Evolutionary conservation across 441 rosid species (phyloP).

Genomic region (Euphorbia celastroides): DNA sequence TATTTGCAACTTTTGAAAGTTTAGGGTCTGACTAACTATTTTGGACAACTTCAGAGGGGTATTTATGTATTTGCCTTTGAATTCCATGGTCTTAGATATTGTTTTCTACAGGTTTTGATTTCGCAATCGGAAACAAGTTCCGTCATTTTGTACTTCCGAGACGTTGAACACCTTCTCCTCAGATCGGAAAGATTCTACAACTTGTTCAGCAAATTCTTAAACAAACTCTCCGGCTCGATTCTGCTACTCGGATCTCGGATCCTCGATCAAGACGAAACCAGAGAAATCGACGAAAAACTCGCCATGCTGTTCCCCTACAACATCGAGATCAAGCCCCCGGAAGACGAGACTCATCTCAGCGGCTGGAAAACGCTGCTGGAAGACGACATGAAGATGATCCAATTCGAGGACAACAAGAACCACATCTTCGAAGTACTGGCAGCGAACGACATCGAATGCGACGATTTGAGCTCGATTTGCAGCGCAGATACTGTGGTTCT

Average conservation of each 20-base stretch:
- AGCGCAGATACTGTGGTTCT: constrained; percentile 69
- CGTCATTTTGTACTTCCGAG: constrained; percentile 71
- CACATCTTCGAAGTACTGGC: constrained; percentile 90
- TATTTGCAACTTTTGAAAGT: no score
- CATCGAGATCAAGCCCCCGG: constrained; percentile 74
- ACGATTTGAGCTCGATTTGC: constrained; percentile 75
- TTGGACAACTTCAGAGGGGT: no score
- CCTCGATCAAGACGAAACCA: constrained; percentile 49
- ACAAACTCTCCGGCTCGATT: constrained; percentile 66
- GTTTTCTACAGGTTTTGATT: constrained; percentile 77
- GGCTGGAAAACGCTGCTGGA: constrained; percentile 86
- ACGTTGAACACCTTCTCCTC: constrained; percentile 66
- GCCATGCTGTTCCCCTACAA: constrained; percentile 65
- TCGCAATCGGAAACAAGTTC: constrained; percentile 55
- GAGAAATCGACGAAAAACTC: constrained; percentile 66
- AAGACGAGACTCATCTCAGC: constrained; percentile 67
- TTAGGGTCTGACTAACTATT: no score
- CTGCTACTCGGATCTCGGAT: constrained; percentile 81
- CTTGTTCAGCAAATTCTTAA: constrained; percentile 56
- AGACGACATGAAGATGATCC: constrained; percentile 85
- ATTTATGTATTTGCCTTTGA: no score
- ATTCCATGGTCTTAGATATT: no score
- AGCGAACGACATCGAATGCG: constrained; percentile 82
- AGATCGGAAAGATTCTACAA: constrained; percentile 66
- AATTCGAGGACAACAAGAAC: constrained; percentile 85